Evolutionary conservation across 2,329 filamentous ascomycete genomes (phyloP), one percentile per base, ranked within the genome.

Genomic region (Trichoderma sp.): DNA sequence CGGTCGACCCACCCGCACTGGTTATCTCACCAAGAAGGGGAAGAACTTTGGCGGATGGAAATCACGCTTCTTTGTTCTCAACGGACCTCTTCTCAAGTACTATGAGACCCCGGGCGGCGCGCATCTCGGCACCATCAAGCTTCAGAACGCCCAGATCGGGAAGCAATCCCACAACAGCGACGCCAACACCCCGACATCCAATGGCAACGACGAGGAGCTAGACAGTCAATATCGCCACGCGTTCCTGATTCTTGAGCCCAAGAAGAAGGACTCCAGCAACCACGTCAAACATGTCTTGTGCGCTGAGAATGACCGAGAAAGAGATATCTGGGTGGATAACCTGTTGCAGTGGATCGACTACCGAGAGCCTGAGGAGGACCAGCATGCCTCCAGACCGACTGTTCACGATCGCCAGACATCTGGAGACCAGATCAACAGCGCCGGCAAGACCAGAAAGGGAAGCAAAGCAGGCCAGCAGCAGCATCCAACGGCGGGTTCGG

Each of bases 41-140:
- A 99, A 99, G 82, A 98, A 98, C 73, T 99, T 99, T 78, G 95
- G 95, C 59, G 95, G 95, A 56, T 99, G 95, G 95, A 99, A 99
- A 78, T 93, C 93, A 12, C 80, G 86, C 41, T 88, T 86, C 72
- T 89, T 88, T 72, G 78, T 86, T 24, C 79, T 87, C 14, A 84
- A 87, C 60, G 84, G 85, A 0, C 83, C 84, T n/a, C 77, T 81
- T 9, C 72, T 99, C 71, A 93, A 90, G 72, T 99, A 99, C 75
- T 98, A 91, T 72, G 95, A 99, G 77, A 87, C 90, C 2, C 93
- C 92, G 3, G 93, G 94, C 56, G 95, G 95, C 51, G 88, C 92
- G 17, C 92, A 97, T 74, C 80, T 98, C 45, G 95, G 95, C 3
- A 94, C 92, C 1, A 98, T 99, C 79, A 97, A 96, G 78, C 84